Evolutionary conservation across 2,329 filamentous ascomycete genomes (phyloP), one percentile per base, ranked within the genome.

Genomic region (Aspergillus pseudotamarii): DNA sequence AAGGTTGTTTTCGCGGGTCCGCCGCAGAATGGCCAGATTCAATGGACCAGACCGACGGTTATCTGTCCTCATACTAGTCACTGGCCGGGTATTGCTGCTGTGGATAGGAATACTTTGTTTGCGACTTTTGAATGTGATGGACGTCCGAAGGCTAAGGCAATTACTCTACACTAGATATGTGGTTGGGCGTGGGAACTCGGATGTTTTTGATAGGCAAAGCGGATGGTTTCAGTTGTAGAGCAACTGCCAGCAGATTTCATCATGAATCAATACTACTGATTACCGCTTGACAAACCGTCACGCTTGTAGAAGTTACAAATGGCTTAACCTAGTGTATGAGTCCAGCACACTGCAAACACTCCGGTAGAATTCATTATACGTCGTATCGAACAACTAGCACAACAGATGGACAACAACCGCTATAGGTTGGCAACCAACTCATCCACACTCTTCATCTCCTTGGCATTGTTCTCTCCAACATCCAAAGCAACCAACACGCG

Each of bases 401-500:
- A 28, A 4, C 12, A 21, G 1, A 16, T 26, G 12, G 21, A 48
- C 5, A 19, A 23, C 8, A 28, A 2, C 26, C 6, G 9, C 26
- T 38, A 55, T 19, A n/a, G 38, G 16, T 55, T 28, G 32, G n/a
- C 43, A 41, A 58, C 45, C 56, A 51, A 51, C 65, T 79, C 81
- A 62, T 83, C 82, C 1, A 90, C 89, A 71, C 89, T 91, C 64
- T 91, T 81, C 75, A 93, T 82, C 76, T 92, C 68, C 55, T 70
- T 73, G 12, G 62, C 74, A 67, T 81, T 81, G 60, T 78, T 77
- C 71, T 82, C 80, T 3, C 79, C 80, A 45, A 82, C 91, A 79
- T 96, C 90, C 63, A 96, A 76, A 12, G 93, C 92, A 10, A 96
- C 92, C 69, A 96, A 76, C 70, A 96, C 94, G 30, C 93, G 85